Conservation (phyloP, 2,329 filamentous ascomycete genomes). For the Beauveria bassiana region DNA sequence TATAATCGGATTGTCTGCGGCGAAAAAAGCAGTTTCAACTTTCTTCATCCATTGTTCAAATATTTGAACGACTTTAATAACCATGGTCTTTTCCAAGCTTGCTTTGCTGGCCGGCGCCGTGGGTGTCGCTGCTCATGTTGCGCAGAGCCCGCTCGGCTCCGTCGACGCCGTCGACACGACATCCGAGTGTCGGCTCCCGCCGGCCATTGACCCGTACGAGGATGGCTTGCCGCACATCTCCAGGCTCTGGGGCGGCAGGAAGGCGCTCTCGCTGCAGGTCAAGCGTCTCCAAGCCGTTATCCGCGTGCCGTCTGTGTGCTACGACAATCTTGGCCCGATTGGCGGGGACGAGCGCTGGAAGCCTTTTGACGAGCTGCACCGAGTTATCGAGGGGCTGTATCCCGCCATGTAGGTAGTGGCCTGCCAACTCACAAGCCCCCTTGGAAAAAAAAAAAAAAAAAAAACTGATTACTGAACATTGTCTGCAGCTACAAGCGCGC, state of each 20-base stretch:
- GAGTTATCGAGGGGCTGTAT: conserved; percentile 40
- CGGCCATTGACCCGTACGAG: conserved; percentile 21
- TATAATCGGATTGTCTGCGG: too few relatives aligned
- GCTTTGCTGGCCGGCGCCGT: conserved; percentile 6
- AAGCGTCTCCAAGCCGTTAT: conserved; percentile 46
- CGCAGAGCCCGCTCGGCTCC: not conserved
- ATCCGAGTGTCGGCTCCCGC: conserved; percentile 26
- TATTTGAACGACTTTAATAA: not conserved
- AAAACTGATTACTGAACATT: conserved; percentile 12
- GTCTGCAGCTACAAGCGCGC: conserved; percentile 31
- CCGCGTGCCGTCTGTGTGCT: conserved; percentile 45
- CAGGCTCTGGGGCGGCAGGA: conserved; percentile 25
- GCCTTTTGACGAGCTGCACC: conserved; percentile 42
- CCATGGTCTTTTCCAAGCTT: conserved; percentile 9
- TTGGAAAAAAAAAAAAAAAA: not conserved
- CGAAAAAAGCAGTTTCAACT: too few relatives aligned
- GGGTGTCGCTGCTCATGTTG: not conserved
- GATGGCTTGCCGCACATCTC: conserved; percentile 26
- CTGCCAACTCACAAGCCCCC: not conserved
- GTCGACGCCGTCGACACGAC: conserved; percentile 14
- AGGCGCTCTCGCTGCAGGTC: conserved; percentile 33
- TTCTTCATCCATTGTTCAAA: too few relatives aligned
- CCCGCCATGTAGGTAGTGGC: conserved; percentile 35
- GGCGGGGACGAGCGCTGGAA: conserved; percentile 48
- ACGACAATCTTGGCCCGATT: conserved; percentile 47